A percentile compares a stretch with the other conserved stretches of the same genome.
These are phyloP conservation scores for Helotiales sp. DNA, from an alignment of 2,329 filamentous ascomycete species.

Conservation along the genomic window DNA sequence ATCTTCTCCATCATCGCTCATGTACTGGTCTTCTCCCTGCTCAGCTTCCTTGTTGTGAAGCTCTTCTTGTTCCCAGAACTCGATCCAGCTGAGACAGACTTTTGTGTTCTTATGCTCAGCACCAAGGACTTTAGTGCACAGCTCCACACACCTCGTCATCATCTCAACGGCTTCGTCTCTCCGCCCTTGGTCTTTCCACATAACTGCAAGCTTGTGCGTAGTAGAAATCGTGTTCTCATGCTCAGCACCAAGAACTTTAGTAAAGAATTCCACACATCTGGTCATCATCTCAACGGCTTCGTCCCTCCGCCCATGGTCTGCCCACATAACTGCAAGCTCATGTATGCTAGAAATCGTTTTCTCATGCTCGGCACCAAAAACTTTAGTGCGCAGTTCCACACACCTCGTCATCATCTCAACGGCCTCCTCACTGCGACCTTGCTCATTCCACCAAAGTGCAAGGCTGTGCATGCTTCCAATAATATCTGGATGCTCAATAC, in stretches of 20 bases:
- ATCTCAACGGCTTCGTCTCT: slow-evolving; percentile 14
- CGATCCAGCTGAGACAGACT: not conserved
- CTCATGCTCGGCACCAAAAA: not conserved
- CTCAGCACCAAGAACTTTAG: not conserved
- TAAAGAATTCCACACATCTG: not conserved
- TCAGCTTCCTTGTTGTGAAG: no score
- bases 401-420: slow-evolving; percentile 5
- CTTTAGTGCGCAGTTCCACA: not conserved
- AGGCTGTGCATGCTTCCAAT: slow-evolving; percentile 18
- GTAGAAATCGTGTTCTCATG: not conserved
- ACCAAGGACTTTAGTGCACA: not conserved
- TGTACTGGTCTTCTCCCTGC: not conserved
- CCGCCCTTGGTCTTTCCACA: slow-evolving; percentile 13
- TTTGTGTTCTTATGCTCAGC: slow-evolving; percentile 1
- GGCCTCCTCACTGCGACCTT: not conserved
- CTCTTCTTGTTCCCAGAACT: not conserved
- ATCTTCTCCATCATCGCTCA: not conserved
- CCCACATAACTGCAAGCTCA: not conserved
- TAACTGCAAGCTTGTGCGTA: not conserved
- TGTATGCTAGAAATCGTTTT: not conserved
- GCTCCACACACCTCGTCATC: not conserved
- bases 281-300: slow-evolving; percentile 10
- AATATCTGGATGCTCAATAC: slow-evolving; percentile 1
- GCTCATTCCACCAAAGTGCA: not conserved
- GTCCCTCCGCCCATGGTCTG: slow-evolving; percentile 10